Conservation (phyloP, 257 asterid species). For the Leonotis leonurus region DNA sequence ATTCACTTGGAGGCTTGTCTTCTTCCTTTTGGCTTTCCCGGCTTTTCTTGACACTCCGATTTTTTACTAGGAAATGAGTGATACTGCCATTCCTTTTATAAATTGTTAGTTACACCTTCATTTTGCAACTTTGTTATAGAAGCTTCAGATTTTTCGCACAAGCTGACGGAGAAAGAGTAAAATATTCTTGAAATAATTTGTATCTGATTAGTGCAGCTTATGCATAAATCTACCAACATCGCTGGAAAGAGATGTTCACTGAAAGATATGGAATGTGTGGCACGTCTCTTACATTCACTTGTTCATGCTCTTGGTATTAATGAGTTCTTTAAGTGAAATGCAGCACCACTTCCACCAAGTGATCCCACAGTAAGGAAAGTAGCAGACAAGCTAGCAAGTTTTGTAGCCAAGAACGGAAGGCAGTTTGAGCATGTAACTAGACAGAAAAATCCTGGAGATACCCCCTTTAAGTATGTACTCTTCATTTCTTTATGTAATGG, state of each 20-base stretch:
- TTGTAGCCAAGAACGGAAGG: constrained; percentile 97
- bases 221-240: constrained; percentile 55
- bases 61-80: not conserved
- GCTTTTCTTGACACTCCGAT: not conserved
- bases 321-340: constrained; percentile 93
- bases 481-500: not conserved
- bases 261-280: constrained; percentile 81
- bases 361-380: constrained; percentile 90
- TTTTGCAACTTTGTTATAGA: constrained; percentile 9
- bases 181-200: constrained; percentile 52
- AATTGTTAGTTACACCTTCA: constrained; percentile 10
- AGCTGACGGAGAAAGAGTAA: constrained; percentile 32
- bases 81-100: not conserved
- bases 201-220: constrained; percentile 82
- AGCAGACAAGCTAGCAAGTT: constrained; percentile 88
- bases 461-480: constrained; percentile 81
- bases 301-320: constrained; percentile 89
- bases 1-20: not conserved
- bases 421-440: constrained; percentile 82
- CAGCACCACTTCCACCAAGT: constrained; percentile 89
- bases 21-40: not conserved
- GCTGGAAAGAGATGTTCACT: constrained; percentile 76
- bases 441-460: constrained; percentile 92
- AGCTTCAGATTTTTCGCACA: constrained; percentile 19
- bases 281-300: constrained; percentile 68